Base-by-base conservation (phyloP, 805 yeast genomes). In the Ogataea wickerhamii region DNA sequence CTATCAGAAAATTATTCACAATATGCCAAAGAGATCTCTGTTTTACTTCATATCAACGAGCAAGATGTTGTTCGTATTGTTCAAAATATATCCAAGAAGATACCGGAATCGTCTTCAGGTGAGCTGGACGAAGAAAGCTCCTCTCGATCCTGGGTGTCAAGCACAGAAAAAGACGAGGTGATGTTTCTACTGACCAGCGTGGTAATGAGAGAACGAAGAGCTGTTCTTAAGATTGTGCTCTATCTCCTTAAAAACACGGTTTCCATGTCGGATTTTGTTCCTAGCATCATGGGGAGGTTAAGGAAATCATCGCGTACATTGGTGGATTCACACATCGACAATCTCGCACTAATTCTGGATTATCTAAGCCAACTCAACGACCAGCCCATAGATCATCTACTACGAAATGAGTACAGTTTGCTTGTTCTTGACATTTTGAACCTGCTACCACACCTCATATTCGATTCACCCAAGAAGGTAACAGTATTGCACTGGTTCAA, bases 401-500 rank as follows among this genome's bases (percentile, higher is more conserved):
- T 56, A 4, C 34, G 34, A 18, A 18, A 28, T 10, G 56, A 58
- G 23, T 37, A 39, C 34, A 27, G 36, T n/a, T 26, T 48, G 16
- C 16, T 45, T 28, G 18, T 53, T 3, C 28, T 56, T 10, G 61
- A 58, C 22, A 29, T 52, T 2, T 30, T 60, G 14, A 52, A 56
- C 17, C 56, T 37, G 34, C 51, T 50, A 43, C 18, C 64, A 37
- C 43, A 51, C 39, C 36, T 57, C 38, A 33, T 58, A 38, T 16
- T 66, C 42, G 47, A 47, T 10, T 45, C 61, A 0, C 47, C 43
- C 5, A 32, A 51, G 5, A 53, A 51, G 2, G 34, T 50, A 1
- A 64, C 70, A 2, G 68, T 73, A 3, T 33, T 54, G 2, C 49
- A 60, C 7, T 84, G 93, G 93, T 80, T 82, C 48, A 48, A 60